Conservation (phyloP, 768 basidiomycete species). For the Solioccasus polychromus region DNA sequence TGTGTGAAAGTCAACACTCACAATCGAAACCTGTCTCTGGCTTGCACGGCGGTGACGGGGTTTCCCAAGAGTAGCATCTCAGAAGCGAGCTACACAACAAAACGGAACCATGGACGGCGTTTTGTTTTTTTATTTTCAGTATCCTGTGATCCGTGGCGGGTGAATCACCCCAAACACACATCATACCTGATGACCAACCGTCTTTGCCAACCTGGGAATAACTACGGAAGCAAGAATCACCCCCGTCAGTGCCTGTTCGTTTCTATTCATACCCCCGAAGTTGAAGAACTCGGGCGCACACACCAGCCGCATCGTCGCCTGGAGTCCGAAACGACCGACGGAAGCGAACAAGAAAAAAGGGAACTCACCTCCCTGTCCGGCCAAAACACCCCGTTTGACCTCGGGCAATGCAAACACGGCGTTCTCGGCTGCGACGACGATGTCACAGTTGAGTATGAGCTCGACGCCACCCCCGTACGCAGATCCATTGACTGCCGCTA, state of each 20-base stretch:
- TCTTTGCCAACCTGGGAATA: slow-evolving; percentile 64
- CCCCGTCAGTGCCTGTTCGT: slow-evolving; percentile 11
- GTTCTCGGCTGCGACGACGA: slow-evolving; percentile 65
- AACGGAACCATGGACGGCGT: slow-evolving; percentile 1
- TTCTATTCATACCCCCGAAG: slow-evolving; percentile 4
- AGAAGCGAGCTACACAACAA: slow-evolving; percentile 56
- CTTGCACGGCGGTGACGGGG: slow-evolving; percentile 63
- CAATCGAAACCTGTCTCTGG: slow-evolving; percentile 72
- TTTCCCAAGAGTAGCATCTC: slow-evolving; percentile 75
- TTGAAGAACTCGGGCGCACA: background rate
- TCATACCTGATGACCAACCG: slow-evolving; percentile 72
- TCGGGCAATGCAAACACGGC: slow-evolving; percentile 75
- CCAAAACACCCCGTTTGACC: slow-evolving; percentile 74
- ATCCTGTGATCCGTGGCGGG: slow-evolving; percentile 7
- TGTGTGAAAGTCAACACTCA: slow-evolving; percentile 37
- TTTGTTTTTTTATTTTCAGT: slow-evolving; percentile 15
- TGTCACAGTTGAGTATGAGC: slow-evolving; percentile 71
- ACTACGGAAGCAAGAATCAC: slow-evolving; percentile 34
- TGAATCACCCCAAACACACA: slow-evolving; percentile 1
- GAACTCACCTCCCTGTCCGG: slow-evolving; percentile 59
- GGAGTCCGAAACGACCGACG: no score
- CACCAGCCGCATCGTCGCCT: background rate
- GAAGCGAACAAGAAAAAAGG: background rate
- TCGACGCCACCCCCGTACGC: slow-evolving; percentile 68
- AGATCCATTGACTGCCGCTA: slow-evolving; percentile 79